phyloP scores from a whole-genome alignment of 768 basidiomycete species.

The Pleurotus giganteus region DNA sequence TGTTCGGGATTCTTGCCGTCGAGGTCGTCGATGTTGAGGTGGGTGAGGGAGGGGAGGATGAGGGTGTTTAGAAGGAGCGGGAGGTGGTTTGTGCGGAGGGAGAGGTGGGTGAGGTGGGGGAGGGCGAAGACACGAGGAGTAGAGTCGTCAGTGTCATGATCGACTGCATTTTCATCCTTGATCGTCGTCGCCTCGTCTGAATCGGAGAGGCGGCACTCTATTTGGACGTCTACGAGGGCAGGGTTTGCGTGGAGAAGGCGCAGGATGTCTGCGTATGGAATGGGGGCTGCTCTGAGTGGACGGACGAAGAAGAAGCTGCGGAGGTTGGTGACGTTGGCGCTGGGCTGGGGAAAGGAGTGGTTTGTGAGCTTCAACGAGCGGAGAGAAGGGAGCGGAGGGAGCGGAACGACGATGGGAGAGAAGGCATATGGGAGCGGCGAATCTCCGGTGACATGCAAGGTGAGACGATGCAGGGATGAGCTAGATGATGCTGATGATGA shows the following conservation, averaged over 20 bases:
- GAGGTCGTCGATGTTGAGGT: slow-evolving; percentile 31
- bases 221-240: slow-evolving; percentile 14
- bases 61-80: slow-evolving; percentile 27
- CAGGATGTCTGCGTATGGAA: slow-evolving; percentile 18
- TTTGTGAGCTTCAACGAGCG: slow-evolving; percentile 21
- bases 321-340: slow-evolving; percentile 16
- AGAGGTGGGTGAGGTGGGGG: slow-evolving; percentile 22
- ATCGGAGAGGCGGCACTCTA: slow-evolving; percentile 22
- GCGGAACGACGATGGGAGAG: slow-evolving; percentile 7
- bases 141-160: not conserved
- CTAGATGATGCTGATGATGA: too few relatives aligned
- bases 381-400: slow-evolving; percentile 10
- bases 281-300: slow-evolving; percentile 21
- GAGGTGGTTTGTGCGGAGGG: slow-evolving; percentile 33
- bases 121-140: slow-evolving; percentile 10
- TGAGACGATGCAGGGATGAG: slow-evolving; percentile 8
- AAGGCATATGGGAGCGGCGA: not conserved
- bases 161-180: slow-evolving; percentile 2
- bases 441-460: slow-evolving; percentile 9
- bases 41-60: slow-evolving; percentile 27
- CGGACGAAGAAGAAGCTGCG: slow-evolving; percentile 20
- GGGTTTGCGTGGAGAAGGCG: slow-evolving; percentile 18
- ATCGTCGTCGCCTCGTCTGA: not conserved
- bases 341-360: slow-evolving; percentile 20
- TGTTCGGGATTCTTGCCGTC: slow-evolving; percentile 23